These are phyloP conservation scores for Sistotremastrum suecicum DNA, from an alignment of 768 basidiomycete species.

Conservation along the genomic window DNA sequence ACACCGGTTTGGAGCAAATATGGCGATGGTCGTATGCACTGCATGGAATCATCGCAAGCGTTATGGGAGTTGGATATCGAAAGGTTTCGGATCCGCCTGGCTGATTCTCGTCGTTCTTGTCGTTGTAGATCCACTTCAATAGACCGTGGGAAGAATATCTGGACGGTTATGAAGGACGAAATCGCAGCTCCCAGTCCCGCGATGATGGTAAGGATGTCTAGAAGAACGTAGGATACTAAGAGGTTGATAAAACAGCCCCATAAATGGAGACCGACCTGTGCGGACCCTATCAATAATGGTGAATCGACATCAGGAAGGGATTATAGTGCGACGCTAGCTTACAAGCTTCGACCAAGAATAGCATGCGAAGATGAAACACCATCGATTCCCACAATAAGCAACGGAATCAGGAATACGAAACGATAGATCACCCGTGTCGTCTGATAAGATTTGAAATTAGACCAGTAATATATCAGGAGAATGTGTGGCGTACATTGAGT, in stretches of 20 bases:
- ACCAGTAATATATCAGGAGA: background rate
- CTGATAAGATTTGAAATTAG: constrained; percentile 20
- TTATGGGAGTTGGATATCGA: too few species aligned
- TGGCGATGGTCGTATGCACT: too few species aligned
- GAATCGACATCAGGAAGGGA: background rate
- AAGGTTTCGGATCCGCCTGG: too few species aligned
- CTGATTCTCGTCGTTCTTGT: constrained; percentile 18
- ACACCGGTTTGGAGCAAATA: too few species aligned
- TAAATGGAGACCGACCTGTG: constrained; percentile 26
- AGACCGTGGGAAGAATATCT: constrained; percentile 81
- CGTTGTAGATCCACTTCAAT: constrained; percentile 48
- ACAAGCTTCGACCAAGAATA: constrained; percentile 46
- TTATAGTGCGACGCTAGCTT: constrained; percentile 10
- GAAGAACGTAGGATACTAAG: background rate
- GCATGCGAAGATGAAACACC: constrained; percentile 48
- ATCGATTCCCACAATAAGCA: constrained; percentile 54
- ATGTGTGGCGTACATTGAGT: constrained; percentile 45
- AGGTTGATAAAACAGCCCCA: background rate
- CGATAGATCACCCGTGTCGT: constrained; percentile 60
- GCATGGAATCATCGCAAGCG: too few species aligned
- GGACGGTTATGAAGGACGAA: constrained; percentile 54
- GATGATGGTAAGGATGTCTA: constrained; percentile 47
- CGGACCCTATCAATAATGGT: constrained; percentile 14
- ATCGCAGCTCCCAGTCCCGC: constrained; percentile 45
- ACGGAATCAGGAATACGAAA: constrained; percentile 51